A percentile compares a stretch with the other conserved stretches of the same genome.
phyloP scores from a whole-genome alignment of 2,329 filamentous ascomycete genomes.

The Epichloe baconii region DNA sequence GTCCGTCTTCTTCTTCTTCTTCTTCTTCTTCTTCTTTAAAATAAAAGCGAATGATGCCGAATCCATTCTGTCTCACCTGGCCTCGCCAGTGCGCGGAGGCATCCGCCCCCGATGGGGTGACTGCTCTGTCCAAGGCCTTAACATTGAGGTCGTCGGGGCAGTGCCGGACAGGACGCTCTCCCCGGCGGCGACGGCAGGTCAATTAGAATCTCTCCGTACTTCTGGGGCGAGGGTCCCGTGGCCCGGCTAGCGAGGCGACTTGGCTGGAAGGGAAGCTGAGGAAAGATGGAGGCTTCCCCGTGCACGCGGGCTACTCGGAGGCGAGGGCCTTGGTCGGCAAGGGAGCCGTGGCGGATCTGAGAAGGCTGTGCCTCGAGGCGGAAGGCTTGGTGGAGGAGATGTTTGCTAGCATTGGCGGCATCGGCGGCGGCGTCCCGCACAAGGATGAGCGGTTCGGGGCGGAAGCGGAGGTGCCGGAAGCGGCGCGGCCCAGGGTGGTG shows the following conservation, averaged over 20 bases:
- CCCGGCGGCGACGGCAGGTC: not conserved
- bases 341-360: constrained; percentile 7
- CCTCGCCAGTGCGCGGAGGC: not conserved
- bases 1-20: not conserved
- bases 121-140: constrained; percentile 6
- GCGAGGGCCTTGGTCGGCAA: constrained; percentile 6
- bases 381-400: constrained; percentile 5
- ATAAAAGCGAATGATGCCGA: not conserved
- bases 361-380: constrained; percentile 7
- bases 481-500: constrained; percentile 5
- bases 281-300: not conserved
- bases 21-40: not conserved
- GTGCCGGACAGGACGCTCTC: not conserved
- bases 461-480: not conserved
- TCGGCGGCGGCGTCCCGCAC: not conserved
- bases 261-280: not conserved
- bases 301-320: constrained; percentile 8
- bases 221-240: constrained; percentile 7
- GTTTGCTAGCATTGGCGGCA: constrained; percentile 4
- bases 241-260: not conserved
- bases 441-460: not conserved
- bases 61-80: not conserved
- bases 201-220: constrained; percentile 6
- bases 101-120: constrained; percentile 4
- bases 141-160: constrained; percentile 6